Conservation (phyloP, 345 rosid species). For the Gossypioides kirkii region DNA sequence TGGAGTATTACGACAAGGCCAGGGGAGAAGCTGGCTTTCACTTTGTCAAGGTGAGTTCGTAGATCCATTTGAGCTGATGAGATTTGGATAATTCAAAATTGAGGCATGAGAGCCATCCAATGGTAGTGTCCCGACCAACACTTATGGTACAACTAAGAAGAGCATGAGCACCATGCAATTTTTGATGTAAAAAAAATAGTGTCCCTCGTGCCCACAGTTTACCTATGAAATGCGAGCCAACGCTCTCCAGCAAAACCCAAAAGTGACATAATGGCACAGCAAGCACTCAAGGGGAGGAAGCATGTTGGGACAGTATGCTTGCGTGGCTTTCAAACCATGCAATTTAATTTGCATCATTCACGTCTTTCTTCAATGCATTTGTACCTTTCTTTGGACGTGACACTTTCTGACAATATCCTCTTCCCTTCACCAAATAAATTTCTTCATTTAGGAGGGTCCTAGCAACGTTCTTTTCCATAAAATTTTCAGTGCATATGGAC, state of each 20-base stretch:
- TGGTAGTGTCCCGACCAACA: slow-evolving; percentile 28
- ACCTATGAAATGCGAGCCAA: slow-evolving; percentile 17
- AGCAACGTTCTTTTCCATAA: slow-evolving; percentile 3
- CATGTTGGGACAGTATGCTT: slow-evolving; percentile 29
- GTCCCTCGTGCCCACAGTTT: slow-evolving; percentile 13
- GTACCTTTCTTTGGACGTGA: slow-evolving; percentile 29
- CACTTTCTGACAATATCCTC: slow-evolving; percentile 27
- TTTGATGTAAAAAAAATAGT: neutral
- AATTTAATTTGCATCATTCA: slow-evolving; percentile 15
- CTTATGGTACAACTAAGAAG: slow-evolving; percentile 59
- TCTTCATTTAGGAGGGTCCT: slow-evolving; percentile 9
- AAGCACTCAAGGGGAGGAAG: slow-evolving; percentile 30
- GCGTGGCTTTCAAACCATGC: slow-evolving; percentile 10
- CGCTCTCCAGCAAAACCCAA: slow-evolving; percentile 13
- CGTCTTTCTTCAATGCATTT: slow-evolving; percentile 11
- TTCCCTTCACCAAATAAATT: slow-evolving; percentile 4
- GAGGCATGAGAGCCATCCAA: neutral
- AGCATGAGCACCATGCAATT: slow-evolving; percentile 24
- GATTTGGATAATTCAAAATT: slow-evolving; percentile 26
- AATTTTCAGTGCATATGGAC: neutral
- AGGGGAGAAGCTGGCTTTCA: slow-evolving; percentile 2
- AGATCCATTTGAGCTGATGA: slow-evolving; percentile 27
- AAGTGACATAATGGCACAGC: slow-evolving; percentile 35
- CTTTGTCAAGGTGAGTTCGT: slow-evolving; percentile 14
- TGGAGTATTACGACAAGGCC: slow-evolving; percentile 9